phyloP scores from a whole-genome alignment of 2,329 filamentous ascomycete genomes.

The Teratosphaeria viscida region DNA sequence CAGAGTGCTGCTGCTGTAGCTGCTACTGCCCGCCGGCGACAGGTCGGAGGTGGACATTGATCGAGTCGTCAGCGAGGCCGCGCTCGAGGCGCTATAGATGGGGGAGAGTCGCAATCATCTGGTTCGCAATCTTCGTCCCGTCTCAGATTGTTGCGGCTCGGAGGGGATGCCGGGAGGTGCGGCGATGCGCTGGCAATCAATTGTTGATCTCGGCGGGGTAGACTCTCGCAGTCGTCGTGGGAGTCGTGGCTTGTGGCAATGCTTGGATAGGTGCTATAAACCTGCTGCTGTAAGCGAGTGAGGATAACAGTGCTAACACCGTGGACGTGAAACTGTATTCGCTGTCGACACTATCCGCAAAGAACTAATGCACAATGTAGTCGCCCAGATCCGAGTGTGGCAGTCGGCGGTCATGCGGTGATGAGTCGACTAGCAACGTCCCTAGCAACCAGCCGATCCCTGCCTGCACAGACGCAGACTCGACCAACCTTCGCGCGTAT shows the following conservation, averaged over 20 bases:
- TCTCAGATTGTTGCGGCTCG: background rate
- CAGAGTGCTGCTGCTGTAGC: slow-evolving; percentile 64
- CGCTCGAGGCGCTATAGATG: background rate
- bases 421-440: background rate
- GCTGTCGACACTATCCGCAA: background rate
- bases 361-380: background rate
- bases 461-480: background rate
- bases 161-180: background rate
- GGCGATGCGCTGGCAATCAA: background rate
- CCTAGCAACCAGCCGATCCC: background rate
- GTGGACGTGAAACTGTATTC: background rate
- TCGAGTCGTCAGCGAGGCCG: background rate
- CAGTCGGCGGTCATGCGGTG: background rate
- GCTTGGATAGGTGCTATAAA: background rate
- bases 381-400: background rate
- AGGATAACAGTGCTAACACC: background rate
- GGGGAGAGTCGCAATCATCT: background rate
- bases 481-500: background rate
- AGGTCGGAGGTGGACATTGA: slow-evolving; percentile 26
- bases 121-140: background rate
- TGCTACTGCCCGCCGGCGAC: slow-evolving; percentile 60
- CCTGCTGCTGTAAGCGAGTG: background rate
- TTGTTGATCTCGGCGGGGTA: background rate
- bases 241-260: background rate
- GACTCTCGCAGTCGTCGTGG: background rate